Percentiles rank a stretch among this genome's conserved stretches.
These are phyloP conservation scores for Pulveroboletus sp. DNA, from an alignment of 1,284 basidiomycete species.

Conservation along the genomic window DNA sequence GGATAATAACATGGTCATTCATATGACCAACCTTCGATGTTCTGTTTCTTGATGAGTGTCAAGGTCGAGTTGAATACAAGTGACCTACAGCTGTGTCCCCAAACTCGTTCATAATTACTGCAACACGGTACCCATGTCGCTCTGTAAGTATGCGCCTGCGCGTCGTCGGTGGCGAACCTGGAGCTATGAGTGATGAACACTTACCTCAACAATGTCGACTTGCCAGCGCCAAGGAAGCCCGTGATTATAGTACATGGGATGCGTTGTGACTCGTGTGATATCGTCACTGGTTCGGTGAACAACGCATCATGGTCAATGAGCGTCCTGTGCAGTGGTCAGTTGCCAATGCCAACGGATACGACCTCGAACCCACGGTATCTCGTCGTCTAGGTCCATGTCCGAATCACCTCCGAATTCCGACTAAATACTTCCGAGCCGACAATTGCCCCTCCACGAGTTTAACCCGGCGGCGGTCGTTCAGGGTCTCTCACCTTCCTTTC, in stretches of 20 bases:
- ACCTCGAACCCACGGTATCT: slow-evolving; percentile 48
- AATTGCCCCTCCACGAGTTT: slow-evolving; percentile 10
- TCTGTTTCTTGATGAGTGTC: slow-evolving; percentile 41
- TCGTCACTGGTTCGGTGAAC: background rate
- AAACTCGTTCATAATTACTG: slow-evolving; percentile 97
- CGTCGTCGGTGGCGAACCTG: background rate
- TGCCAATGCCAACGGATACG: background rate
- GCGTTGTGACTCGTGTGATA: slow-evolving; percentile 30
- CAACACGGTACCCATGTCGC: slow-evolving; percentile 90
- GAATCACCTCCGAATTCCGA: slow-evolving; percentile 33
- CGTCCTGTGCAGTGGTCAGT: slow-evolving; percentile 25
- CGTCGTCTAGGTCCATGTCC: slow-evolving; percentile 41
- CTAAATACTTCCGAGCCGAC: slow-evolving; percentile 21
- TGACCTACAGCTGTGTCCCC: slow-evolving; percentile 77
- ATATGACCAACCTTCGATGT: slow-evolving; percentile 57
- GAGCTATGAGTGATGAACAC: slow-evolving; percentile 20
- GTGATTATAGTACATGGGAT: slow-evolving; percentile 90
- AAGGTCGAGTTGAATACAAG: slow-evolving; percentile 6
- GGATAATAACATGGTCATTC: slow-evolving; percentile 37
- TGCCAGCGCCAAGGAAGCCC: slow-evolving; percentile 90
- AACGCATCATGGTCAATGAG: slow-evolving; percentile 46
- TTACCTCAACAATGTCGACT: slow-evolving; percentile 83
- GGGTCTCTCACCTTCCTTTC: background rate
- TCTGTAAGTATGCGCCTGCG: slow-evolving; percentile 86
- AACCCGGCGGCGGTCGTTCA: background rate